Base-by-base conservation (phyloP, 768 basidiomycete genomes). In the Fomitopsis serialis region DNA sequence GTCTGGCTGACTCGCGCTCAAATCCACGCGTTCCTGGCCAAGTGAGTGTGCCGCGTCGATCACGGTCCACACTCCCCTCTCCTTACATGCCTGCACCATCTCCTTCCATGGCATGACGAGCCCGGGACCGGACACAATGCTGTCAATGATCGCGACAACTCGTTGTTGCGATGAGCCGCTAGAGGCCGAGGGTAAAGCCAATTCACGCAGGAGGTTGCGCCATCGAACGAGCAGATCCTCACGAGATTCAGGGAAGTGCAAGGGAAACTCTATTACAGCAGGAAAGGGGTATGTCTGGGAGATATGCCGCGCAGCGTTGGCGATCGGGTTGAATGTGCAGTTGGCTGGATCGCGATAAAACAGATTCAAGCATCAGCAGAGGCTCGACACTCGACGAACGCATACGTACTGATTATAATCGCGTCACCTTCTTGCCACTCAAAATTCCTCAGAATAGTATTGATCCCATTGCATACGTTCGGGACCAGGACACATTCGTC, bases 41-140 rank as follows among this genome's bases (percentile, higher is more conserved):
- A 92, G 77, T 2, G 81, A 78, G 62, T 92, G 90, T 7, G 90
- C 90, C 1, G 78, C 92, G 61, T 94, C 92, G 12, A 94, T 68
- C n/a, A 93, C 59, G 29, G 77, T 85, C 66, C 78, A 78, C 0
- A 84, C 75, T 0, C 80, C 79, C 37, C 83, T 80, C 55, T 84
- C 75, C 48, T 74, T 72, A 63, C 85, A 86, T n/a, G 88, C 69
- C 2, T 73, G 64, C 0, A 87, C 81, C 66, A 91, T 75, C 54
- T 80, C 78, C 64, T 82, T 72, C 90, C 88, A 92, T 1, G 90
- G 90, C 53, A 87, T 67, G 2, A 70, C 63, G 6, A 78, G 73
- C 0, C 83, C 87, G 0, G 89, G 89, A 29, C 70, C 73, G 10
- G 85, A 78, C 3, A 72, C 66, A 45, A 93, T 85, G 32, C 73